Evolutionary conservation across 305 asterid genomes (phyloP).

Genomic region (Nicotiana rustica): DNA sequence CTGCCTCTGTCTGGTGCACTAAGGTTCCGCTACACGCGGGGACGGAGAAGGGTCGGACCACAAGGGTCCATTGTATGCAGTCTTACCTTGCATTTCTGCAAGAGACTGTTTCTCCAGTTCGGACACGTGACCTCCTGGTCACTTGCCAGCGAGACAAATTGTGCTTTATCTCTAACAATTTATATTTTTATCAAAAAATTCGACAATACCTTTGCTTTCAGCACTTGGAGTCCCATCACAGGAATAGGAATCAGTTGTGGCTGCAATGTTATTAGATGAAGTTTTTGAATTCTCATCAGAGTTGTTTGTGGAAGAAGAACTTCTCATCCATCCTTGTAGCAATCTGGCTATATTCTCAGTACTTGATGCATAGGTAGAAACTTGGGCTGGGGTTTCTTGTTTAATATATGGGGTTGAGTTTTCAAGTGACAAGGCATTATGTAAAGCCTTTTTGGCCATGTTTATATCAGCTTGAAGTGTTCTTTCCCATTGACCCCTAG

Average conservation of each 20-base stretch:
- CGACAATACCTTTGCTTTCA: neutral
- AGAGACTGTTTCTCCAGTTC: no score
- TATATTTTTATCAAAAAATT: neutral
- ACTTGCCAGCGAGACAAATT: no score
- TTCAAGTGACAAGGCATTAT: conserved; percentile 67
- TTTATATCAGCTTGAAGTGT: conserved; percentile 73
- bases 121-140: no score
- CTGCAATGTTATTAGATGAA: conserved; percentile 25
- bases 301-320: conserved; percentile 38
- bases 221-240: conserved; percentile 31
- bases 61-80: no score
- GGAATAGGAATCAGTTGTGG: conserved; percentile 19
- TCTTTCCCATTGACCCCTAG: conserved; percentile 88
- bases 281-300: conserved; percentile 51
- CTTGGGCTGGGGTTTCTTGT: neutral
- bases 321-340: conserved; percentile 67
- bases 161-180: neutral
- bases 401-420: conserved; percentile 24
- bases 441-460: conserved; percentile 88
- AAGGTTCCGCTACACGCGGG: no score
- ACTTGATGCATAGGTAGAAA: conserved; percentile 68
- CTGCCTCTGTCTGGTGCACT: no score
- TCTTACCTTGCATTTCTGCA: no score
- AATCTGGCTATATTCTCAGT: conserved; percentile 78
- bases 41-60: no score